Conservation (phyloP, 2,329 filamentous ascomycete species). For the Sphaerulina populicola region DNA sequence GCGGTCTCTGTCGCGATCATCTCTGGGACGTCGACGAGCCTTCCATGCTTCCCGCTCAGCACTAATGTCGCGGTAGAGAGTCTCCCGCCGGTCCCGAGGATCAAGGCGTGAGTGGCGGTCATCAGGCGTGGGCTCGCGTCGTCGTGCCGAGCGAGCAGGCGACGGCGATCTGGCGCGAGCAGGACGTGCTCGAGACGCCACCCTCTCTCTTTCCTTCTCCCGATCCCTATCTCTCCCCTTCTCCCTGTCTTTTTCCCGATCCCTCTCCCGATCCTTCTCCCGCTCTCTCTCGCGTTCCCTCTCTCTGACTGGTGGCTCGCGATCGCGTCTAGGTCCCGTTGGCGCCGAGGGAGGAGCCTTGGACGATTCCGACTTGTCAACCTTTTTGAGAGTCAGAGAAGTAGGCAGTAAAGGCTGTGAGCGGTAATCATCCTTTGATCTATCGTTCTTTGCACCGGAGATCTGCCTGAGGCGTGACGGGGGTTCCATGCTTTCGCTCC, state of each 20-base stretch:
- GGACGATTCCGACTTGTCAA: constrained; percentile 18
- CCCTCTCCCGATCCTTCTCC: neutral
- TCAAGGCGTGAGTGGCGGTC: constrained; percentile 18
- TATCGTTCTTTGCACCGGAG: constrained; percentile 20
- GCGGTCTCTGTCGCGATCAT: constrained; percentile 23
- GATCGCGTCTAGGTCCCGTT: constrained; percentile 16
- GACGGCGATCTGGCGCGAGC: constrained; percentile 25
- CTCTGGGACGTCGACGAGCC: constrained; percentile 22
- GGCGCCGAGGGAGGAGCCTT: constrained; percentile 14
- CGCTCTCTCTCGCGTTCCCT: neutral
- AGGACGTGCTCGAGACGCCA: constrained; percentile 15
- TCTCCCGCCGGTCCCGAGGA: constrained; percentile 20
- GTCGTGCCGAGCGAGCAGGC: constrained; percentile 23
- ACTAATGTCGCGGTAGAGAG: constrained; percentile 28
- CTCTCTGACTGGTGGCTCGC: neutral
- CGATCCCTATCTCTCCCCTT: neutral
- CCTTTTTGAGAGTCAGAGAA: constrained; percentile 28
- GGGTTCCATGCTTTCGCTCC: constrained; percentile 35
- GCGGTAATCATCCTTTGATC: constrained; percentile 18
- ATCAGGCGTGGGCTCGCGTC: constrained; percentile 23
- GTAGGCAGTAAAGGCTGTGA: constrained; percentile 24
- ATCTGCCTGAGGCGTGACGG: constrained; percentile 32
- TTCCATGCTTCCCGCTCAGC: constrained; percentile 31
- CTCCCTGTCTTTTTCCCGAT: neutral
- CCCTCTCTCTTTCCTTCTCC: constrained; percentile 1